phyloP scores from a whole-genome alignment of 352 stramenopile species.

The Globisporangium paroecandrum region DNA sequence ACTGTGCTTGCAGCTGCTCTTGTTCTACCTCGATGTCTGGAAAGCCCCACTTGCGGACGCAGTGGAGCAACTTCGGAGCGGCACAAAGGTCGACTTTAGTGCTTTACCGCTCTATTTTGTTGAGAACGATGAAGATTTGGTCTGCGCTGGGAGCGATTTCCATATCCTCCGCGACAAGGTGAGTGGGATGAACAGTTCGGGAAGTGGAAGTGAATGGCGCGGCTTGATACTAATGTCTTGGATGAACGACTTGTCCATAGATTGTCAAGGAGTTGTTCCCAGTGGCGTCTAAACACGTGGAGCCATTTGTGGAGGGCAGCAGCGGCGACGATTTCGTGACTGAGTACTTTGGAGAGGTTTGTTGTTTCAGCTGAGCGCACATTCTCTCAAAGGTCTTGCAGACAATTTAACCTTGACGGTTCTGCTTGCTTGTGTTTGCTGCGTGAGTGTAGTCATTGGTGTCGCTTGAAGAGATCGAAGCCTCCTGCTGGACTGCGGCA shows the following conservation, averaged over 20 bases:
- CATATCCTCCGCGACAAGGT: slow-evolving; percentile 58
- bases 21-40: slow-evolving; percentile 62
- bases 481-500: slow-evolving; percentile 60
- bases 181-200: background rate
- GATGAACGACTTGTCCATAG: slow-evolving; percentile 20
- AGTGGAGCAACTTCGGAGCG: slow-evolving; percentile 38
- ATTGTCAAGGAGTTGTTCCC: slow-evolving; percentile 46
- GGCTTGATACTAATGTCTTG: background rate
- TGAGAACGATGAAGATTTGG: slow-evolving; percentile 55
- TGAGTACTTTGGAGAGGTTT: slow-evolving; percentile 46
- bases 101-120: slow-evolving; percentile 43
- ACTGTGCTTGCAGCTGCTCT: slow-evolving; percentile 63
- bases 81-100: slow-evolving; percentile 46
- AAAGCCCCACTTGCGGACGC: slow-evolving; percentile 42
- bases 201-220: background rate
- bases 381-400: no score
- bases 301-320: slow-evolving; percentile 41
- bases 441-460: slow-evolving; percentile 32
- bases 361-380: background rate
- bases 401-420: no score
- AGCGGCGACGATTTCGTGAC: slow-evolving; percentile 39
- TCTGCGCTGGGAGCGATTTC: slow-evolving; percentile 73
- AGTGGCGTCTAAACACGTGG: slow-evolving; percentile 31
- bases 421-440: background rate
- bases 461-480: slow-evolving; percentile 40